Percentiles rank a stretch among this genome's conserved stretches.
Conservation (phyloP, 75 land plant genomes). For the Pinus taeda region DNA sequence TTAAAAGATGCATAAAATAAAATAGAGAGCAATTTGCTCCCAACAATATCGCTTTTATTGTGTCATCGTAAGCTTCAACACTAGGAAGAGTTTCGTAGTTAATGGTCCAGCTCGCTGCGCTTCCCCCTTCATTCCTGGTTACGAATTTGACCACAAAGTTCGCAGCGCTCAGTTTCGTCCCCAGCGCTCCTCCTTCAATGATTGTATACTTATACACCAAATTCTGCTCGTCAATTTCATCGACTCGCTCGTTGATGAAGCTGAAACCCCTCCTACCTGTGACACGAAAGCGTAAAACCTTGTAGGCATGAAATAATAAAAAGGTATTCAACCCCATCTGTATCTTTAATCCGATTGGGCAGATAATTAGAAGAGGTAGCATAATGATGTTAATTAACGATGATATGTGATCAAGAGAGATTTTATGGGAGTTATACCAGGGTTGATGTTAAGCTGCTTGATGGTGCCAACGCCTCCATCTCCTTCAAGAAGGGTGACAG, state of each 20-base stretch:
- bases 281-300: too few relatives aligned
- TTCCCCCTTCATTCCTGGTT: conserved; percentile 11
- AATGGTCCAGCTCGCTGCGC: not conserved
- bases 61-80: too few relatives aligned
- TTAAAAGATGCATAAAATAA: too few relatives aligned
- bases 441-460: conserved; percentile 7
- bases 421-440: not conserved
- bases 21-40: too few relatives aligned
- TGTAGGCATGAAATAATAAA: too few relatives aligned
- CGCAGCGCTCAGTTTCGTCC: conserved; percentile 8
- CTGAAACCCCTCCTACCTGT: not conserved
- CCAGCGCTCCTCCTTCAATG: conserved; percentile 25
- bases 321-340: too few relatives aligned
- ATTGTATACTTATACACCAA: conserved; percentile 13
- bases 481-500: conserved; percentile 17
- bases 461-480: conserved; percentile 23
- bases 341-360: too few relatives aligned
- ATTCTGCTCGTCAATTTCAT: conserved; percentile 14
- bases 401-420: too few relatives aligned
- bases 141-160: conserved; percentile 21
- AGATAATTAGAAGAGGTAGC: too few relatives aligned
- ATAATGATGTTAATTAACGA: too few relatives aligned
- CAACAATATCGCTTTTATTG: conserved; percentile 2
- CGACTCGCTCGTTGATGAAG: conserved; percentile 13
- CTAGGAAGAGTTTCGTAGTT: too few relatives aligned